phyloP scores from a whole-genome alignment of 2,329 filamentous ascomycete genomes.

The Diaporthe helianthi region DNA sequence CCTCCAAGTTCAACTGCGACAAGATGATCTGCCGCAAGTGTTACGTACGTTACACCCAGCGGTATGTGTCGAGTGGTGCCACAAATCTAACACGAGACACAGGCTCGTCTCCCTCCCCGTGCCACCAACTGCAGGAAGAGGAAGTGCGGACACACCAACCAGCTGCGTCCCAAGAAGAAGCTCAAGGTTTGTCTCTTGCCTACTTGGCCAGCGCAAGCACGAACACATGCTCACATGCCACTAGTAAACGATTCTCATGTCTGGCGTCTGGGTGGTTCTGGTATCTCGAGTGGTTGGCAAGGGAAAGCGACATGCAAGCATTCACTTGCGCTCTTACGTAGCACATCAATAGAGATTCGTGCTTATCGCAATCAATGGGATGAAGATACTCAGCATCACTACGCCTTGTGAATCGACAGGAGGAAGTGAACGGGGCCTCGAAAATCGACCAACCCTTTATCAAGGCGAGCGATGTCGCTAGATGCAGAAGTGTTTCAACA shows the following conservation, averaged over 20 bases:
- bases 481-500: background rate
- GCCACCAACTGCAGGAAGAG: slow-evolving; percentile 99
- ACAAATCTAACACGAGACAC: slow-evolving; percentile 36
- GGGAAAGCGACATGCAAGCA: slow-evolving; percentile 28
- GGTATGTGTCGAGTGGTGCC: background rate
- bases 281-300: slow-evolving; percentile 40
- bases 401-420: background rate
- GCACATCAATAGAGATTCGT: slow-evolving; percentile 28
- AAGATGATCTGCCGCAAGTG: slow-evolving; percentile 99
- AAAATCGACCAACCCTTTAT: background rate
- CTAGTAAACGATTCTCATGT: slow-evolving; percentile 71
- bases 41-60: slow-evolving; percentile 74
- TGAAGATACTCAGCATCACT: background rate
- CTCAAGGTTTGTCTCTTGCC: slow-evolving; percentile 16
- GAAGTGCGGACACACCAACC: slow-evolving; percentile 99
- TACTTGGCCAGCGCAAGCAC: background rate
- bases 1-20: slow-evolving; percentile 99
- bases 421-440: background rate
- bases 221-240: slow-evolving; percentile 49
- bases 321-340: slow-evolving; percentile 27
- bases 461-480: background rate
- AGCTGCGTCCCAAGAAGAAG: slow-evolving; percentile 99
- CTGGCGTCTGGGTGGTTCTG: slow-evolving; percentile 49
- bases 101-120: slow-evolving; percentile 90
- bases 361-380: slow-evolving; percentile 32